These are phyloP conservation scores for Calonectria leucothoes DNA, from an alignment of 2,329 filamentous ascomycete genomes.

Conservation along the genomic window DNA sequence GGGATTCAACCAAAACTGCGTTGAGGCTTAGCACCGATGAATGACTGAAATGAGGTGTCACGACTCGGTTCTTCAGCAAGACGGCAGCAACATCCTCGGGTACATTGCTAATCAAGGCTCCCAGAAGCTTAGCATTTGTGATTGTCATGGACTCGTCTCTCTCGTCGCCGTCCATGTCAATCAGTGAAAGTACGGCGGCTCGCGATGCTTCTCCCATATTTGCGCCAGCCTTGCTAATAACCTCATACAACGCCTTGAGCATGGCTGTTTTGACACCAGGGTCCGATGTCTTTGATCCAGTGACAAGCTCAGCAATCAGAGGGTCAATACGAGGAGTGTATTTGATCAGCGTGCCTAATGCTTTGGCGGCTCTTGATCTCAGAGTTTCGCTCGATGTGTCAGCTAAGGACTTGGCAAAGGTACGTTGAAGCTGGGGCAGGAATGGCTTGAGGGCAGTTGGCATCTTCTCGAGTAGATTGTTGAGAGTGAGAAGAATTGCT, in stretches of 20 bases:
- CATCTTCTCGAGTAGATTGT: slow-evolving; percentile 97
- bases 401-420: slow-evolving; percentile 94
- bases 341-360: slow-evolving; percentile 93
- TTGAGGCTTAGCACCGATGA: slow-evolving; percentile 90
- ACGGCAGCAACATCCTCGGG: slow-evolving; percentile 74
- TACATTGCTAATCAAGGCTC: slow-evolving; percentile 89
- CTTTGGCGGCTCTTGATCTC: slow-evolving; percentile 89
- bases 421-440: slow-evolving; percentile 94
- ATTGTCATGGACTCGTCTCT: slow-evolving; percentile 83
- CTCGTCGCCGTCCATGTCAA: slow-evolving; percentile 85
- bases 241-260: slow-evolving; percentile 96
- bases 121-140: slow-evolving; percentile 90
- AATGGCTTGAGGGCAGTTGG: slow-evolving; percentile 96
- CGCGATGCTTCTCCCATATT: slow-evolving; percentile 96
- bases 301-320: slow-evolving; percentile 89
- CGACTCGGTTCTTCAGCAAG: slow-evolving; percentile 77
- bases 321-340: slow-evolving; percentile 96
- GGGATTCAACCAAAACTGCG: slow-evolving; percentile 85
- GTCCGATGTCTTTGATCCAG: slow-evolving; percentile 91
- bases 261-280: slow-evolving; percentile 92
- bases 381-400: slow-evolving; percentile 92
- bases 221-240: slow-evolving; percentile 91
- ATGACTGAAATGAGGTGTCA: slow-evolving; percentile 79
- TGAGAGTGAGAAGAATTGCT: slow-evolving; percentile 92
- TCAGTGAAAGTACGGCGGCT: slow-evolving; percentile 85